Base-by-base conservation (phyloP, 345 rosid genomes). In the Erodium maritimum region DNA sequence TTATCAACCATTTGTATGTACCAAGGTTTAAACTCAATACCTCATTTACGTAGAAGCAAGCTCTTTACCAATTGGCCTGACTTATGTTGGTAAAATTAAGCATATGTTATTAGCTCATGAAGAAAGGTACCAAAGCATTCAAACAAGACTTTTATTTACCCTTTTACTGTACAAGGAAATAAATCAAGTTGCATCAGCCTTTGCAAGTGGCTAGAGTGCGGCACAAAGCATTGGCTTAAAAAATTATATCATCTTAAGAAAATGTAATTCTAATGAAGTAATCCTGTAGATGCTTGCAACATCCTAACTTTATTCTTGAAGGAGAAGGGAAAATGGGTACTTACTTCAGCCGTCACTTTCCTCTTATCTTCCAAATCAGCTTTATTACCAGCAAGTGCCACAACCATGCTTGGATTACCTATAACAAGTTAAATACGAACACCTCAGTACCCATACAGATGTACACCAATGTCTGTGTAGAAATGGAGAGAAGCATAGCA, bases 371-470 rank as follows among this genome's bases (percentile, higher is more conserved):
- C 75, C 68, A 81, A 69, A 69, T 81, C 86, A 57, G 77, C 71
- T 65, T 81, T 81, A 75, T 81, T 81, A 52, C 86, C 86, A 54
- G 86, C 81, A 67, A 81, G 81, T 14, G 81, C 80, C 71, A 78
- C 66, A 57, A 81, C 75, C 80, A 81, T 78, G 55, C 67, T 76
- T 42, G 86, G 72, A 57, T 78, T 81, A 20, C 86, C 86, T 81
- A 65, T 10, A 24, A 55, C 18, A 61, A 29, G 14, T 52, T 17
- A 52, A 58, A 65, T 65, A 55, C 24, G 5, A 23, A 42, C 50
- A 62, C 34, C 37, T 45, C 16, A 21, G 20, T 42, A 12, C 57
- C 17, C 34, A 37, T n/a, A 29, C 1, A 33, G 25, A 37, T 12
- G n/a, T 34, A 25, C 33, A 25, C 33, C 33, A 25, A 25, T 12